Conservation (phyloP, 2,329 filamentous ascomycete genomes). For the Paraphoma sp. region DNA sequence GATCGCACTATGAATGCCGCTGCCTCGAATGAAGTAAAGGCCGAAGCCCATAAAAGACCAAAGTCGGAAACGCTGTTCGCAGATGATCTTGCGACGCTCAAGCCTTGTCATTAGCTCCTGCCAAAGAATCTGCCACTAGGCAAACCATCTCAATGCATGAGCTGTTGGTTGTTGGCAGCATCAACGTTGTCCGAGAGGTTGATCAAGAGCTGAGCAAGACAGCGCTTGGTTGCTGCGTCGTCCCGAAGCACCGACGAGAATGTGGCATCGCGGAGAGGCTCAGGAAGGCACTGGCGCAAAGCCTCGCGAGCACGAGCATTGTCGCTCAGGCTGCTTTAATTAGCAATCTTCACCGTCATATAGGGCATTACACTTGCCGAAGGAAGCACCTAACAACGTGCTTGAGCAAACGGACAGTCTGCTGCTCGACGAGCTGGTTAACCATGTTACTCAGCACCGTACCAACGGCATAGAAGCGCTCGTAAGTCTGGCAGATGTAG, state of each 20-base stretch:
- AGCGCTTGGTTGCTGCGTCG: conserved; percentile 96
- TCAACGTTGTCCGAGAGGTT: conserved; percentile 89
- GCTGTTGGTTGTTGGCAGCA: conserved; percentile 44
- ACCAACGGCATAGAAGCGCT: conserved; percentile 96
- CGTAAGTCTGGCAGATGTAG: conserved; percentile 98
- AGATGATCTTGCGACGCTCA: conserved; percentile 5
- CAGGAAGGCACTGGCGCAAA: conserved; percentile 91
- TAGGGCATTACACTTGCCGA: conserved; percentile 64
- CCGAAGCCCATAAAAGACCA: conserved; percentile 31
- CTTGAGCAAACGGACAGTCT: conserved; percentile 94
- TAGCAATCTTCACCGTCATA: conserved; percentile 11
- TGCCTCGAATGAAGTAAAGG: conserved; percentile 30
- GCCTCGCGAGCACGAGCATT: conserved; percentile 96
- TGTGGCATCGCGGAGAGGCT: conserved; percentile 97
- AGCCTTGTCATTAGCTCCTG: conserved; percentile 4
- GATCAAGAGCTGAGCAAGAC: conserved; percentile 94
- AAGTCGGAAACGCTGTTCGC: conserved; percentile 16
- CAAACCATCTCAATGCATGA: conserved; percentile 37
- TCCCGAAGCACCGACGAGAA: conserved; percentile 96
- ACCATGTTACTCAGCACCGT: conserved; percentile 99
- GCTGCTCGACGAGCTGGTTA: conserved; percentile 93
- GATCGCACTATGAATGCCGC: conserved; percentile 19
- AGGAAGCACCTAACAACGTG: conserved; percentile 98
- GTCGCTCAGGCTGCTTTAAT: conserved; percentile 77
- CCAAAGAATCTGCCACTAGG: not conserved